Evolutionary conservation across 73 alveolate species (phyloP).

Genomic region (Paramecium octaurelia): DNA sequence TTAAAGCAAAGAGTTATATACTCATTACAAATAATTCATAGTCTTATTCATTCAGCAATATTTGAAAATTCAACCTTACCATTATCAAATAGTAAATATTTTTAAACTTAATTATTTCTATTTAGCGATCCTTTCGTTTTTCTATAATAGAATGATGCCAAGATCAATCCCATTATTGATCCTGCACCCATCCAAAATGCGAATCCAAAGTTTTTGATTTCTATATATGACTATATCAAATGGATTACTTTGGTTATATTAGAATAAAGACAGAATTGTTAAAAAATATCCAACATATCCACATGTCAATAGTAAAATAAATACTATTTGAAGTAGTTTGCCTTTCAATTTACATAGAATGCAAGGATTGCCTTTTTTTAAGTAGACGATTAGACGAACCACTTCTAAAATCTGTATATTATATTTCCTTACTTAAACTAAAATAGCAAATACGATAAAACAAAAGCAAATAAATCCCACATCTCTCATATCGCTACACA

Average conservation of each 20-base stretch:
- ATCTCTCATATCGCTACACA: not conserved
- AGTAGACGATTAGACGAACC: not conserved
- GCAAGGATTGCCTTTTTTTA: not conserved
- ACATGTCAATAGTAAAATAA: not conserved
- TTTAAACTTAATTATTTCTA: not conserved
- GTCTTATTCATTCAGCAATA: not conserved
- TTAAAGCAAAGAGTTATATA: not conserved
- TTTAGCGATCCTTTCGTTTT: not conserved
- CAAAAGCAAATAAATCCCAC: not conserved
- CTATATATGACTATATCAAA: not conserved
- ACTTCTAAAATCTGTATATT: not conserved
- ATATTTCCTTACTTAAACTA: not conserved
- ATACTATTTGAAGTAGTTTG: not conserved
- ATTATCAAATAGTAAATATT: not conserved
- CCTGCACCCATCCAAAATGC: constrained; percentile 23
- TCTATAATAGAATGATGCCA: not conserved
- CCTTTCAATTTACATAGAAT: not conserved
- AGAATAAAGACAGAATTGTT: not conserved
- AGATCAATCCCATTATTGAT: not conserved
- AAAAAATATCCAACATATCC: not conserved
- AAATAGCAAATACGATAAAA: not conserved
- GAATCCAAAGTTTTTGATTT: not conserved
- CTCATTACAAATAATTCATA: not conserved
- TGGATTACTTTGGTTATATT: not conserved
- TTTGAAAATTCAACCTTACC: not conserved